These are phyloP conservation scores for Cystofilobasidium ferigula DNA, from an alignment of 768 basidiomycete genomes.

Conservation along the genomic window DNA sequence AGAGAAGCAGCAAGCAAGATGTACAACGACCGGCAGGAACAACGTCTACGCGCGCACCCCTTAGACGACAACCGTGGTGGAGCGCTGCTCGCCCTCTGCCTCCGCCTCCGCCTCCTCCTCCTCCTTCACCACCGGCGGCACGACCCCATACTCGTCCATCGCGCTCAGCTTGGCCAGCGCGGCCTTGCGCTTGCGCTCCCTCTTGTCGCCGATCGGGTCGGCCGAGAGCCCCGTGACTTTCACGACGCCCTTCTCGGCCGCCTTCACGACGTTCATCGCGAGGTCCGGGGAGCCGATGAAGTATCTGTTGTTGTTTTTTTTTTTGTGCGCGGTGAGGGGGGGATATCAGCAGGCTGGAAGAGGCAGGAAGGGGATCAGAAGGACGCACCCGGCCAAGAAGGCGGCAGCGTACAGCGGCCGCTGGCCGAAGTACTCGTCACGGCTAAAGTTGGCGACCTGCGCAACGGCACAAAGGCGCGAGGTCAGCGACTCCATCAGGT, in stretches of 20 bases:
- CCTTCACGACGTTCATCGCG: slow-evolving; percentile 12
- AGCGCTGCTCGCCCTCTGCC: neutral
- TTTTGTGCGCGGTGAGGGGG: too few species aligned
- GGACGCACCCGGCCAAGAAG: neutral
- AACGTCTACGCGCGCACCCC: too few species aligned
- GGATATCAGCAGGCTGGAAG: neutral
- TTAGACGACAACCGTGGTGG: too few species aligned
- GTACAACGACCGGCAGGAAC: too few species aligned
- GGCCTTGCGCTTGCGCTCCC: slow-evolving; percentile 5
- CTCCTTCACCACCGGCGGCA: neutral
- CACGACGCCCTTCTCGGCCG: slow-evolving; percentile 9
- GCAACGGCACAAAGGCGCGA: too few species aligned
- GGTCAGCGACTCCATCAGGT: neutral
- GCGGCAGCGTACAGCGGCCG: slow-evolving; percentile 16
- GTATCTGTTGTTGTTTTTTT: neutral
- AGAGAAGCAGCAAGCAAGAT: too few species aligned
- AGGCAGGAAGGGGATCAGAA: neutral
- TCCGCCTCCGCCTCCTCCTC: neutral
- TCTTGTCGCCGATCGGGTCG: neutral
- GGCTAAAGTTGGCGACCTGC: slow-evolving; percentile 7
- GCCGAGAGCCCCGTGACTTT: slow-evolving; percentile 3
- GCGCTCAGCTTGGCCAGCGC: neutral
- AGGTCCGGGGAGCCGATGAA: slow-evolving; percentile 15
- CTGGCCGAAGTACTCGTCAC: slow-evolving; percentile 16
- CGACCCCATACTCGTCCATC: neutral